Evolutionary conservation across 345 rosid genomes (phyloP).

Genomic region (Odontarrhena argentea): DNA sequence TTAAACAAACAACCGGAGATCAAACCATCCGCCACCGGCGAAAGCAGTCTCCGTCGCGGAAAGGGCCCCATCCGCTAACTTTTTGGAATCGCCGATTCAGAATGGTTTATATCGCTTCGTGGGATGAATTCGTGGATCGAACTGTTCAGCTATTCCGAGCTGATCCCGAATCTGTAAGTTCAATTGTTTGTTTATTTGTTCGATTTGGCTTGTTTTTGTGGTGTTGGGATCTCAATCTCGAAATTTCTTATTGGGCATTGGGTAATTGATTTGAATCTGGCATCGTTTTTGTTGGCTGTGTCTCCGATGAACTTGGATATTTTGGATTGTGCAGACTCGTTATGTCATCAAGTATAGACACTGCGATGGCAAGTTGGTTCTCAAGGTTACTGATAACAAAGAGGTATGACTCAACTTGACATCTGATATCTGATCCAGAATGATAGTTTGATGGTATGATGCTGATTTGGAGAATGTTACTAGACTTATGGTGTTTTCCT

Average conservation of each 20-base stretch:
- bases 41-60: neutral
- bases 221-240: neutral
- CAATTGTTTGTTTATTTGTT: too few relatives aligned
- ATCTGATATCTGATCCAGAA: neutral
- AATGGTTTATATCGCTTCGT: conserved; percentile 76
- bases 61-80: too few relatives aligned
- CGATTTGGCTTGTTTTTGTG: neutral
- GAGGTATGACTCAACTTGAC: conserved; percentile 51
- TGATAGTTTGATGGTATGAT: conserved; percentile 21
- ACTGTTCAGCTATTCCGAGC: conserved; percentile 79
- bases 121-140: conserved; percentile 89
- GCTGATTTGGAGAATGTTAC: conserved; percentile 18
- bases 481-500: conserved; percentile 2
- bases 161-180: conserved; percentile 85
- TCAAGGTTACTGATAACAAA: conserved; percentile 96
- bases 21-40: conserved; percentile 6
- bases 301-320: conserved; percentile 1
- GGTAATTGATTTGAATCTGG: neutral
- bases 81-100: neutral
- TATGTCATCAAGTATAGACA: conserved; percentile 91
- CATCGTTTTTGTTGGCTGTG: neutral
- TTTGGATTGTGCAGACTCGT: conserved; percentile 59
- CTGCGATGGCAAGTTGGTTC: conserved; percentile 93
- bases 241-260: neutral
- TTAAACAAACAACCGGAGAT: neutral